Base-by-base conservation (phyloP, 345 rosid species). In the Salix viminalis region DNA sequence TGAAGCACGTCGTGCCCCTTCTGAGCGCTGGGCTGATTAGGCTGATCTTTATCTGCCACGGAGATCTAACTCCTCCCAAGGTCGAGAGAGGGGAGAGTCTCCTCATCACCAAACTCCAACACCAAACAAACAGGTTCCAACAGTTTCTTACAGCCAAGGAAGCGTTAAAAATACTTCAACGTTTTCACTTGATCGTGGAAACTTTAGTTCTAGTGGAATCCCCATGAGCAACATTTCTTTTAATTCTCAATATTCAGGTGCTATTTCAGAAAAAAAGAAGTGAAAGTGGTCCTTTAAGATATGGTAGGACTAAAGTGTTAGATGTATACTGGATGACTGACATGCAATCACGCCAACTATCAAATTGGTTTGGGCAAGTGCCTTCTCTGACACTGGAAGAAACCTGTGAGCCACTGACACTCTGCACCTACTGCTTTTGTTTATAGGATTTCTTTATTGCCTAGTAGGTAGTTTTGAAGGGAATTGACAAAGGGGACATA, bases 21-120 rank as follows among this genome's bases (percentile, higher is more conserved):
- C 87, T 15, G 99, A 92, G 81, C 90, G 92, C 44, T 89, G 99
- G 93, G 83, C 86, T 77, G 98, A 96, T 80, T 85, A 87, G 75
- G 86, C 89, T 69, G 97, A 91, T 64, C 88, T 80, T 81, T 81
- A 83, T 84, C 87, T 91, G 48, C 91, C 96, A 4, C 91, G 99
- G 99, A 91, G 99, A 83, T 85, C 94, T 36, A 79, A 70, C 72
- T 82, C 81, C 19, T 87, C 85, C 36, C 98, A 89, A 79, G 80
- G 89, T 65, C 88, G 98, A 69, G 92, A 91, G 80, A 92, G 89
- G 84, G 98, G 89, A 44, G 99, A 93, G 72, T 75, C 86, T 74
- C 83, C 83, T 77, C 94, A 89, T 82, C 87, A 82, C 78, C 94
- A 83, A 79, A 69, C 75, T 71, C 74, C 80, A 74, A 81, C 87